phyloP scores from a whole-genome alignment of 768 basidiomycete species.

The Mycena metata region DNA sequence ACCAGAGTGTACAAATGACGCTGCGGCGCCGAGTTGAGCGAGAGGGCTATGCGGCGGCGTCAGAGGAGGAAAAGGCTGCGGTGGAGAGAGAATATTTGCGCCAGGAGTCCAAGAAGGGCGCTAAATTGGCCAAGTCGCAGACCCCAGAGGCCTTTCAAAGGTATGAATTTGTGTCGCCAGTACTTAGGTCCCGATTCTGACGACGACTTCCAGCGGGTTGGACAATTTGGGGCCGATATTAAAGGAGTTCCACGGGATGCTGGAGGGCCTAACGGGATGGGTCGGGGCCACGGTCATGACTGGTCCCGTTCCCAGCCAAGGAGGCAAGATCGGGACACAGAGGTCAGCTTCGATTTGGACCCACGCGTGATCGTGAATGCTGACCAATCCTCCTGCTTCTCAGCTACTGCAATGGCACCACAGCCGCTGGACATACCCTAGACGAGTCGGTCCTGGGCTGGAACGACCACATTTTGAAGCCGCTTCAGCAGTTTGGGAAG shows the following conservation, averaged over 20 bases:
- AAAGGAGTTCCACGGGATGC: not conserved
- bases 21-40: not conserved
- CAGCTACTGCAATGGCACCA: conserved; percentile 6
- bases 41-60: not conserved
- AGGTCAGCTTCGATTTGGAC: not conserved
- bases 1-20: not conserved
- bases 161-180: not conserved
- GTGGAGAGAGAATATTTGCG: not conserved
- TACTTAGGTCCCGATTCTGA: not conserved
- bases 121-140: not conserved
- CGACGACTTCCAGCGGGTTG: not conserved
- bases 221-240: not conserved
- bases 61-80: not conserved
- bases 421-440: not conserved
- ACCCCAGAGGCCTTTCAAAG: not conserved
- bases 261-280: not conserved
- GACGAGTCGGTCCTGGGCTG: not conserved
- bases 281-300: not conserved
- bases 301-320: not conserved
- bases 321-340: conserved; percentile 4
- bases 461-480: not conserved
- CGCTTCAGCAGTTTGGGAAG: conserved; percentile 2
- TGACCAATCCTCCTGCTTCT: not conserved
- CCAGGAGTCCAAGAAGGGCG: not conserved
- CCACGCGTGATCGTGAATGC: not conserved